Conservation (phyloP, 2,329 filamentous ascomycete species). For the Emergomyces africanus region DNA sequence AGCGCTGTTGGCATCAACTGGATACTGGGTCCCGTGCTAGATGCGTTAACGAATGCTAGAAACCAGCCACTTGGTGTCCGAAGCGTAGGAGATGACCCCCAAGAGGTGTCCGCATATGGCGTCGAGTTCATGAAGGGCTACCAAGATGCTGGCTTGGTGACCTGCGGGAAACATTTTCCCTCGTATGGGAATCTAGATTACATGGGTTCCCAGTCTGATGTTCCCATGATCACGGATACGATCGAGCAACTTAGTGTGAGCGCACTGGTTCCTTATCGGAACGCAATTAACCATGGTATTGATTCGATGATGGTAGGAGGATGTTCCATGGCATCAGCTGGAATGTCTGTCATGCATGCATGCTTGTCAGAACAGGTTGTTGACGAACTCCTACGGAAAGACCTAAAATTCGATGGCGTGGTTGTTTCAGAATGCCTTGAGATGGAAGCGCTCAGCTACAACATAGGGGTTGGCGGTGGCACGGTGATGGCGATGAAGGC, state of each 20-base stretch:
- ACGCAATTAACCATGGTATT: conserved; percentile 72
- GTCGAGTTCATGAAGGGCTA: conserved; percentile 87
- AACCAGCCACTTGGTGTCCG: conserved; percentile 85
- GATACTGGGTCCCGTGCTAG: conserved; percentile 85
- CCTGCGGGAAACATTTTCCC: conserved; percentile 91
- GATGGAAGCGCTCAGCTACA: conserved; percentile 91
- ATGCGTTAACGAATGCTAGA: conserved; percentile 84
- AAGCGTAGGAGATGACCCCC: conserved; percentile 82
- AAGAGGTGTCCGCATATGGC: conserved; percentile 86
- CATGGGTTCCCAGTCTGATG: conserved; percentile 76
- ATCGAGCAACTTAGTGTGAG: conserved; percentile 86
- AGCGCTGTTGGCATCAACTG: conserved; percentile 90
- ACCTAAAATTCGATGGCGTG: conserved; percentile 80
- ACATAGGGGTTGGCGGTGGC: conserved; percentile 92
- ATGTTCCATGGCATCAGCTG: conserved; percentile 80
- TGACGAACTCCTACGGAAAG: conserved; percentile 73
- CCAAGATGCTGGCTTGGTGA: conserved; percentile 76
- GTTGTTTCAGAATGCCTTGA: conserved; percentile 92
- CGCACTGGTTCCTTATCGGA: conserved; percentile 80
- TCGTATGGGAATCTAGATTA: conserved; percentile 95
- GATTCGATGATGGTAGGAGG: conserved; percentile 95
- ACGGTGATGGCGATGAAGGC: conserved; percentile 97
- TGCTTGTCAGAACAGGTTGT: conserved; percentile 90
- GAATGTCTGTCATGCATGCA: conserved; percentile 90
- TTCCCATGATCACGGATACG: conserved; percentile 91